Base-by-base conservation (phyloP, 495 filamentous ascomycete species). In the Penicillium mononematosum region DNA sequence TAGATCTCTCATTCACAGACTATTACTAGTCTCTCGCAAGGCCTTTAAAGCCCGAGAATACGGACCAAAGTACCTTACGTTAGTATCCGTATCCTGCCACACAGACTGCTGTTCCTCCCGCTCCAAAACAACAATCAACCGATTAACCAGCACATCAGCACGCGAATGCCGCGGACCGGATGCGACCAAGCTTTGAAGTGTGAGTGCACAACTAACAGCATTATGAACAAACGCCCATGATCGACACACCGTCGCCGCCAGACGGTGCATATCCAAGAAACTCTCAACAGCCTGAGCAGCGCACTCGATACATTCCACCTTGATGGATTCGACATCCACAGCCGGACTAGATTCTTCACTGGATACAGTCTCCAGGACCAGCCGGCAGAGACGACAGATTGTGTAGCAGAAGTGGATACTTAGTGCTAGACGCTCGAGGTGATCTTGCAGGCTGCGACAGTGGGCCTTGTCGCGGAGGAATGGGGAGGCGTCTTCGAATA, bases 341-440 rank as follows among this genome's bases (percentile, higher is more conserved):
- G 8, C 25, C 1, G 45, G 4, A 14, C 14, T 29, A 31, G 17
- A 24, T 19, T 5, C 45, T 3, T 16, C 25, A 29, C 7, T 10
- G 7, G 14, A 25, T n/a, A 16, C 1, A 46, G 45, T 42, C 9
- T 56, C 50, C 14, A 62, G 46, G 29, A 60, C 49, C 5, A 64
- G 46, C 20, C 49, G 56, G 11, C 9, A 49, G 10, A 67, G 42
- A 11, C 61, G 58, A 41, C 61, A 67, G 17, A 67, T 60, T 6
- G 49, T 45, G 27, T 67, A 67, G 9, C 56, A 56, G 9, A 67
- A 27, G 25, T 67, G 58, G n/a, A 67, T 55, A 10, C 42, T 53
- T 6, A 81, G 63, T 3, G 70, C 76, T 58, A 79, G 75, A 38
- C 78, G 74, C 64, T 83, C 73, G 0, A 81, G 64, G 44, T 78